phyloP scores from a whole-genome alignment of 257 asterid genomes.

The Catharanthus roseus region DNA sequence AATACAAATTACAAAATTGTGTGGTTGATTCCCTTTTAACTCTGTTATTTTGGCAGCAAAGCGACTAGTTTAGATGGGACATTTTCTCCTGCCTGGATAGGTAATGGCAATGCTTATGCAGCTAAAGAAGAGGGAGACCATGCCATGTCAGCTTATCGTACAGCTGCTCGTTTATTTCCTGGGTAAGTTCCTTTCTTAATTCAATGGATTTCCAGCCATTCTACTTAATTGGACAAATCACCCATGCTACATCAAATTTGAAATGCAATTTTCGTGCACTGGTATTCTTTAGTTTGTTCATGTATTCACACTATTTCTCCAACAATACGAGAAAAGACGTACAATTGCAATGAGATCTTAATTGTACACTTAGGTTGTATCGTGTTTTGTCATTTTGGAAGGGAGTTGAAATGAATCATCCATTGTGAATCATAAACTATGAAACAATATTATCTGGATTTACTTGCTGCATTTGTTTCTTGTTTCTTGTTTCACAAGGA shows the following conservation, averaged over 20 bases:
- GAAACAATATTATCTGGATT: background rate
- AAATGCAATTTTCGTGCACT: background rate
- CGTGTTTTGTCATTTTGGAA: background rate
- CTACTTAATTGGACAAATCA: background rate
- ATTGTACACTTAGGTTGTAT: background rate
- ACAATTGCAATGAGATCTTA: background rate
- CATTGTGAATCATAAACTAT: background rate
- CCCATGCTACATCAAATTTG: background rate
- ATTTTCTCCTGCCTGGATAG: conserved; percentile 97
- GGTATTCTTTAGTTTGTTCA: background rate
- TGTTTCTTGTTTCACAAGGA: background rate
- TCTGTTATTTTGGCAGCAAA: conserved; percentile 56
- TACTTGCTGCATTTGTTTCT: background rate
- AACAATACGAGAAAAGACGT: background rate
- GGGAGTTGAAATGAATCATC: background rate
- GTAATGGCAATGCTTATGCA: conserved; percentile 91
- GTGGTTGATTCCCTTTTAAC: conserved; percentile 10
- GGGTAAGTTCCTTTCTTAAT: conserved; percentile 45
- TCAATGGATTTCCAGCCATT: background rate
- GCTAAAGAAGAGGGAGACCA: conserved; percentile 99
- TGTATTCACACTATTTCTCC: background rate
- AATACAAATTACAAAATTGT: background rate
- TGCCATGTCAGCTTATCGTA: conserved; percentile 97
- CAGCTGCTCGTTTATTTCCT: conserved; percentile 98
- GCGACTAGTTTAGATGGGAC: conserved; percentile 94